Evolutionary conservation across 1,284 basidiomycete genomes (phyloP), one percentile per base, ranked within the genome.

Genomic region (Anthracocystis panici-leucophaei): DNA sequence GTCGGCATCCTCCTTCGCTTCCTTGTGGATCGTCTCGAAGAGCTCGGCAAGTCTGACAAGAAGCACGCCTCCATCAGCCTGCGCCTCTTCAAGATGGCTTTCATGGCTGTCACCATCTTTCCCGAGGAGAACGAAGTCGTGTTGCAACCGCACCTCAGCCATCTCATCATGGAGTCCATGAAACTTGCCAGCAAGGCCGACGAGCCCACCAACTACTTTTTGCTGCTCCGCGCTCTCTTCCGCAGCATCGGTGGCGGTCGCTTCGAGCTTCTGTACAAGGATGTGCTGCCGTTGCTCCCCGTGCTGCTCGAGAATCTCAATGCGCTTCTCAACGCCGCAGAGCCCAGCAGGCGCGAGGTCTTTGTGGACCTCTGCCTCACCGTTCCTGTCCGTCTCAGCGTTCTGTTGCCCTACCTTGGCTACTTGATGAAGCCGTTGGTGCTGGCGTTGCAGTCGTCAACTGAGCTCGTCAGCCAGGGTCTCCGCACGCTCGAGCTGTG

Each of bases 351-450:
- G 41, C 72, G 82, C 27, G 83, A 85, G 57, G 66, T 84, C 20
- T 94, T 99, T 79, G 96, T 97, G 63, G 97, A 99, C 84, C 90
- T 99, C 48, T 98, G 94, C 84, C 90, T 99, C 57, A 99, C 97
- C 1, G 96, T 99, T 18, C 97, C 97, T 0, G 89, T 99, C 41
- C 92, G 97, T 33, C 88, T 99, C 40, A 98, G 95, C 11, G 95
- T 99, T 85, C 90, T 99, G 29, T 89, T 99, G 31, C 97, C 97
- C 0, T 95, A 97, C 87, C 90, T 99, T 33, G 91, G 91, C 35
- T 97, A 97, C 84, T 89, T 99, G 67, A 99, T 99, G 96, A 93
- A 94, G 79, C 97, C 97, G 0, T 89, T 99, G 44, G 94, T 96
- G 0, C 88, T 97, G 54, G 95, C 97, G 11, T 88, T 99, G 50